Conservation (phyloP, 2,329 filamentous ascomycete species). For the Trichoderma oligosporum region DNA sequence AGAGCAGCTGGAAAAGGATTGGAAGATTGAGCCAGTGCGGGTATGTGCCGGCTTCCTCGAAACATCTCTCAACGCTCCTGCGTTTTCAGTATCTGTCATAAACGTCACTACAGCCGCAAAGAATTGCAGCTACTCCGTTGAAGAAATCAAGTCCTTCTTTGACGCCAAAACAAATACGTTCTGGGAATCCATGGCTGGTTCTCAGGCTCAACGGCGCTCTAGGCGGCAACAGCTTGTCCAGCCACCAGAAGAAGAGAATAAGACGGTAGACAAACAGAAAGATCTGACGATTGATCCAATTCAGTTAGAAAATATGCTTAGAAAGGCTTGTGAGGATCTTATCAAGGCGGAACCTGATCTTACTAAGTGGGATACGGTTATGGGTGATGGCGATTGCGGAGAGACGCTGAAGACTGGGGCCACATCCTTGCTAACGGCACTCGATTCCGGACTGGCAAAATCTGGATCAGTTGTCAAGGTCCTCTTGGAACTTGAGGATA, state of each 20-base stretch:
- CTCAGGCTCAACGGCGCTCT: slow-evolving; percentile 37
- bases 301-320: slow-evolving; percentile 53
- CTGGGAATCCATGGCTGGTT: slow-evolving; percentile 51
- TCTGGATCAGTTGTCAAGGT: slow-evolving; percentile 46
- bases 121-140: slow-evolving; percentile 44
- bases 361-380: slow-evolving; percentile 59
- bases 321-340: slow-evolving; percentile 49
- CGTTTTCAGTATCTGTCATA: slow-evolving; percentile 65
- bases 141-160: slow-evolving; percentile 59
- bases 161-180: slow-evolving; percentile 58
- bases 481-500: slow-evolving; percentile 49
- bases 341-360: slow-evolving; percentile 59
- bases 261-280: slow-evolving; percentile 36
- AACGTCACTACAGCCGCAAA: slow-evolving; percentile 51
- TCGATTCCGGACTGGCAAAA: slow-evolving; percentile 39
- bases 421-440: slow-evolving; percentile 44
- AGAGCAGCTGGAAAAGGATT: slow-evolving; percentile 45
- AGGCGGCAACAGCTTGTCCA: slow-evolving; percentile 44
- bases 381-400: slow-evolving; percentile 65
- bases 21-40: slow-evolving; percentile 49
- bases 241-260: slow-evolving; percentile 34
- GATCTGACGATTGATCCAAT: slow-evolving; percentile 50
- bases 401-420: slow-evolving; percentile 57
- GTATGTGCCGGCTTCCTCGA: slow-evolving; percentile 62
- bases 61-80: slow-evolving; percentile 68